phyloP scores from a whole-genome alignment of 2,329 filamentous ascomycete species.

The Fusarium liriodendri region DNA sequence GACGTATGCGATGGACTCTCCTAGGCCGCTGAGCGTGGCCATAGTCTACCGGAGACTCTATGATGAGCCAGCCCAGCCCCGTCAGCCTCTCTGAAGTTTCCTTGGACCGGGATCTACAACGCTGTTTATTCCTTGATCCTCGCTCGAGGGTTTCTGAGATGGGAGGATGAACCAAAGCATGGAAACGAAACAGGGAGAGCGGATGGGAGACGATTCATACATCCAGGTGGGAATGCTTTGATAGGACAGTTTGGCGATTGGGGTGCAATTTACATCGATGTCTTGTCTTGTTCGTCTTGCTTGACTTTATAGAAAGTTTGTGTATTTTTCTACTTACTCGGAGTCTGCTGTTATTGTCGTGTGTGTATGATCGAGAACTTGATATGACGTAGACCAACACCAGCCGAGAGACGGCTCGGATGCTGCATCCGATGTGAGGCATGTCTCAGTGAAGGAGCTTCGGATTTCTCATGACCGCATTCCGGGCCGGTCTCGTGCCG shows the following conservation, averaged over 20 bases:
- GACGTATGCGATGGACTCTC: conserved; percentile 19
- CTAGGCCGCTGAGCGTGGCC: conserved; percentile 19
- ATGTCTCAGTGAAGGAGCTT: background rate
- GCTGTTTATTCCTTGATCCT: conserved; percentile 41
- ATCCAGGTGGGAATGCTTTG: conserved; percentile 54
- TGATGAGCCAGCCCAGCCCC: conserved; percentile 27
- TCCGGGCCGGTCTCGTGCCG: background rate
- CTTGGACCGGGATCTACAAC: conserved; percentile 42
- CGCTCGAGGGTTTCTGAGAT: conserved; percentile 21
- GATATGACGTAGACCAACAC: background rate
- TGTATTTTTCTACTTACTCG: conserved; percentile 14
- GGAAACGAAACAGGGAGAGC: conserved; percentile 14
- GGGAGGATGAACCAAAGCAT: conserved; percentile 13
- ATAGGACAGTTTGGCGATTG: conserved; percentile 65
- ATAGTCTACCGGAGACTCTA: conserved; percentile 12
- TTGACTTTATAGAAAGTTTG: conserved; percentile 27
- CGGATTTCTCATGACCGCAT: background rate
- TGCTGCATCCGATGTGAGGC: background rate
- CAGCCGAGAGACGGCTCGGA: background rate
- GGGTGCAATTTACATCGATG: conserved; percentile 59
- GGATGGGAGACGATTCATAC: conserved; percentile 49
- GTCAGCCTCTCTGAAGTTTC: conserved; percentile 29
- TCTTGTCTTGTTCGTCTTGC: conserved; percentile 40
- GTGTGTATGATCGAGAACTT: background rate
- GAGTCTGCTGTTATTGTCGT: background rate